Evolutionary conservation across 164 flowering plant species (phyloP), one percentile per base, ranked within the genome.

Genomic region (Echeveria elegans): DNA sequence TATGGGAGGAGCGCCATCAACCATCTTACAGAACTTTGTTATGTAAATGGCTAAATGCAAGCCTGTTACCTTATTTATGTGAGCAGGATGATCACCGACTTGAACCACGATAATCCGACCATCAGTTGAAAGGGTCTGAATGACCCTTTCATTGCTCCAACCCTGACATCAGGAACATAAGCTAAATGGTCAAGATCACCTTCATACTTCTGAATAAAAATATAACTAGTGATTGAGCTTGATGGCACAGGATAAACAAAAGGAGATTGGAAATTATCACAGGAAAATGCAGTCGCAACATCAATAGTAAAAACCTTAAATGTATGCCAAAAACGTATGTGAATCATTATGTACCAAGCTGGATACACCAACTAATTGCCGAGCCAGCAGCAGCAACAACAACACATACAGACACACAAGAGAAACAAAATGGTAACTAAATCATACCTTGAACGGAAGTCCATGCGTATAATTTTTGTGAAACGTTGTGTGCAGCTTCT

Each of bases 41-140:
- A 40, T 41, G 31, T 38, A 23, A 15, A 10, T 34, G 38, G 5
- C n/a, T 66, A 63, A 40, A 31, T 59, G 66, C 50, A 15, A 21
- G 41, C 12, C 63, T 8, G 11, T 9, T 74, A 88, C 96, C 96
- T 88, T 92, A 23, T 82, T 85, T 67, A 68, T 78, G 6, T 85
- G 91, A 71, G 83, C 77, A 62, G 76, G 71, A 68, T 92, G 80
- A 48, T 92, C 97, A 67, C 70, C 66, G 68, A 80, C 84, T 37
- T 78, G 65, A 36, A 92, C 90, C 82, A 86, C 60, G 66, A 89
- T 30, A 21, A 90, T 70, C 28, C 91, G 89, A 19, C 73, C 82
- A 26, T 70, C 77, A 62, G 77, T 75, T 6, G 52, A 50, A 67
- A 76, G 68, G 63, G 65, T 28, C n/a, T 67, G 38, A 59, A 92